Evolutionary conservation across 805 yeast species (phyloP).

Genomic region (Henningerozyma blattae): DNA sequence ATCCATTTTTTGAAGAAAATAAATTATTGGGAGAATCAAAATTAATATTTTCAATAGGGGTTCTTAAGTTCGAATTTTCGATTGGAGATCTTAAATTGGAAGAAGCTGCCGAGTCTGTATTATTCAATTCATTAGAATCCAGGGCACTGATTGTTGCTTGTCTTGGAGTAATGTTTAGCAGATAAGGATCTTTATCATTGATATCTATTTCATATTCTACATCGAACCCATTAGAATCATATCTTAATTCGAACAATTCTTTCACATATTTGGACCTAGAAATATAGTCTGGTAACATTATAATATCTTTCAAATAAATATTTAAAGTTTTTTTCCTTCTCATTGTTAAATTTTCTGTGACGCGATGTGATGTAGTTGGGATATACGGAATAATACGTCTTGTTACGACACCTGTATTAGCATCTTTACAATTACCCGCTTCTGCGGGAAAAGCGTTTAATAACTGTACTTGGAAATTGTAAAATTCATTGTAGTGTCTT

Average conservation of each 20-base stretch:
- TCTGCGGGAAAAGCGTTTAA: conserved; percentile 80
- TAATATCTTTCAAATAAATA: conserved; percentile 43
- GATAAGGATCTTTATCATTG: conserved; percentile 15
- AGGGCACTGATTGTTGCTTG: too few relatives aligned
- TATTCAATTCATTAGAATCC: background rate
- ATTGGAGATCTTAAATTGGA: background rate
- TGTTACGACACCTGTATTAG: conserved; percentile 40
- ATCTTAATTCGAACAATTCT: conserved; percentile 51
- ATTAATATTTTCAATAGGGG: too few relatives aligned
- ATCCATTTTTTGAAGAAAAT: background rate
- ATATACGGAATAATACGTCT: conserved; percentile 80
- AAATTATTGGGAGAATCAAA: too few relatives aligned
- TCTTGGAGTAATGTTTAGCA: conserved; percentile 10
- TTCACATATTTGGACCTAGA: conserved; percentile 57
- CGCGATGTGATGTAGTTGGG: conserved; percentile 89
- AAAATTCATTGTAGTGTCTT: conserved; percentile 90
- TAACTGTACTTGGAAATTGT: conserved; percentile 77
- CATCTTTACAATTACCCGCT: conserved; percentile 53
- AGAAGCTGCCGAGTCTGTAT: background rate
- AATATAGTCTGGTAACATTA: conserved; percentile 65
- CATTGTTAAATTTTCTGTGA: conserved; percentile 61
- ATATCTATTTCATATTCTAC: conserved; percentile 8
- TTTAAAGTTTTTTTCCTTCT: conserved; percentile 43
- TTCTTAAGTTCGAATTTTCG: background rate
- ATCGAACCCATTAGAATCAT: conserved; percentile 27